Evolutionary conservation across 2,329 filamentous ascomycete species (phyloP), one percentile per base, ranked within the genome.

Genomic region (Fusarium heterosporum): DNA sequence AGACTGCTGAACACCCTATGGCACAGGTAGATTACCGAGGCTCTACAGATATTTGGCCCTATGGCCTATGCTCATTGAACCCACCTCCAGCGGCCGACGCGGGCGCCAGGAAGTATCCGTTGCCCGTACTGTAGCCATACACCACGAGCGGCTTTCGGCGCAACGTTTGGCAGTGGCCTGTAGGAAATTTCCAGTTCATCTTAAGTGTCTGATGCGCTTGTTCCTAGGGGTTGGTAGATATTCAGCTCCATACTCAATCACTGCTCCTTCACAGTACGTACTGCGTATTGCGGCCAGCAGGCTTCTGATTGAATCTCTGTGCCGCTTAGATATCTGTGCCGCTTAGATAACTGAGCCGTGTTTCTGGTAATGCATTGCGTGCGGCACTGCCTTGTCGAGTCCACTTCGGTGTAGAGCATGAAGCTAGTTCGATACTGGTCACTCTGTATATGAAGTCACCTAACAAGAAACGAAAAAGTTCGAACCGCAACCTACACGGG

Each of bases 51-150:
- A 36, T 7, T 36, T 22, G 49, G 38, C 52, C 49, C 65, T 62
- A 45, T 52, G 22, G 40, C 29, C 50, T 29, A 22, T 34, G 55
- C 49, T 53, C 13, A 42, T 34, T 34, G 36, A 68, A 42, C 42
- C 64, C 61, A 51, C 52, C 57, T 64, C 40, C 51, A 61, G 65
- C 61, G 65, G 60, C 59, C 61, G 64, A 68, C 64, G 60, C 64
- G 65, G 61, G 52, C 55, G 55, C 57, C 41, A 62, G 61, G 56
- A 51, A 48, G 41, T 22, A 16, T 22, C 43, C 50, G 46, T 48
- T 61, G 42, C 19, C 32, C 17, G 45, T 30, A 28, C 22, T 38
- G 36, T 32, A 39, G 46, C 28, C 38, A 32, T 61, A 34, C 53
- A 46, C 55, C 29, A 38, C 45, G 55, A 41, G 55, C 45, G 39